A percentile compares a stretch with the other conserved stretches of the same genome.
These are phyloP conservation scores for Arthrinium puccinioides DNA, from an alignment of 2,329 filamentous ascomycete genomes.

Conservation along the genomic window DNA sequence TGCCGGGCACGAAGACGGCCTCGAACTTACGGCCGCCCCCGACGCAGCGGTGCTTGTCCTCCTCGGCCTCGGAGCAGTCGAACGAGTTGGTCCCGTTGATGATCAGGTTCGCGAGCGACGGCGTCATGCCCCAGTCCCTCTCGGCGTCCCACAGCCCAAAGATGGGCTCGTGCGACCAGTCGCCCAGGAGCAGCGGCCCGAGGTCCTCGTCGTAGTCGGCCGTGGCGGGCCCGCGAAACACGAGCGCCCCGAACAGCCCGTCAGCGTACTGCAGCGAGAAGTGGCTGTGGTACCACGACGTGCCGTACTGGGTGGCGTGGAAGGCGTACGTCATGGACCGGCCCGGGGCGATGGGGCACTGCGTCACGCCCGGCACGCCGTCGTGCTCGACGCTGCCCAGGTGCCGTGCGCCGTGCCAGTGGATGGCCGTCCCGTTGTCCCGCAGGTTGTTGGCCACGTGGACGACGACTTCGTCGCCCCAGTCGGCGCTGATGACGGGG, in stretches of 20 bases:
- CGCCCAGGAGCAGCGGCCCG: conserved; percentile 48
- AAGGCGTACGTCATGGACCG: conserved; percentile 48
- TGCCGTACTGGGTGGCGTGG: conserved; percentile 42
- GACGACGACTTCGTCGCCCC: conserved; percentile 30
- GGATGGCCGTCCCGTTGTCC: conserved; percentile 51
- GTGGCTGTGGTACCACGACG: conserved; percentile 55
- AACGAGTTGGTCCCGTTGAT: conserved; percentile 24
- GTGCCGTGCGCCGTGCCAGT: conserved; percentile 57
- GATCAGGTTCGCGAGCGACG: conserved; percentile 33
- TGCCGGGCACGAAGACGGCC: conserved; percentile 19
- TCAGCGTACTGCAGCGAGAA: conserved; percentile 38
- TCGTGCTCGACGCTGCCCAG: conserved; percentile 44
- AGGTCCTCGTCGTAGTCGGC: conserved; percentile 56
- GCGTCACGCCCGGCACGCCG: conserved; percentile 42
- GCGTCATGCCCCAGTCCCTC: conserved; percentile 21
- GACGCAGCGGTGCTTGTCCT: conserved; percentile 23
- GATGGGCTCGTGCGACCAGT: conserved; percentile 46
- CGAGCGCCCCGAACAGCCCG: conserved; percentile 50
- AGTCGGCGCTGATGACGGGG: conserved; percentile 46
- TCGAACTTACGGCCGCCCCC: conserved; percentile 12
- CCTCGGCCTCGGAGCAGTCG: conserved; percentile 13
- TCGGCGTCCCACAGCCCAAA: conserved; percentile 25
- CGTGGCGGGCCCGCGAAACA: conserved; percentile 52
- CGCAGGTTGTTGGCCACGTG: conserved; percentile 46
- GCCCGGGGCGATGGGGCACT: conserved; percentile 45